Evolutionary conservation across 2,329 filamentous ascomycete species (phyloP).

Genomic region (Curvularia verruculosa): DNA sequence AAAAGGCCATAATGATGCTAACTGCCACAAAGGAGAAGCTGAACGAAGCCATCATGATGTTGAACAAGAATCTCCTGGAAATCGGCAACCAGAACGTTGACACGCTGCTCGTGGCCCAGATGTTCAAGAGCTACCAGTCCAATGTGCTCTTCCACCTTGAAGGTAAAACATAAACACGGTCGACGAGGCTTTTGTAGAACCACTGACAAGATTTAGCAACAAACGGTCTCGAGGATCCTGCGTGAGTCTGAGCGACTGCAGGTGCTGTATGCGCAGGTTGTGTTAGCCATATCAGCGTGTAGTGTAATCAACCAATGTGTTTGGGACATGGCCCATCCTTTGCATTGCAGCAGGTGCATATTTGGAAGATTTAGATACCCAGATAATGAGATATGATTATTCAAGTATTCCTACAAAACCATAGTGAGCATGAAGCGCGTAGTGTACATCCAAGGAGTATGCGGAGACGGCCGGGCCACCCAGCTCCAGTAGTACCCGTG

Average conservation of each 20-base stretch:
- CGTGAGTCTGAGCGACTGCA: constrained; percentile 51
- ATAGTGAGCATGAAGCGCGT: neutral
- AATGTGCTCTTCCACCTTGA: constrained; percentile 97
- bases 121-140: constrained; percentile 99
- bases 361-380: neutral
- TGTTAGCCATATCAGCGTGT: neutral
- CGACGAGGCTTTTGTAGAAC: neutral
- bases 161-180: constrained; percentile 63
- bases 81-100: constrained; percentile 99
- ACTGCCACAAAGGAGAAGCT: constrained; percentile 81
- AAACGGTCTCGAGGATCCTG: constrained; percentile 80
- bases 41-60: constrained; percentile 88
- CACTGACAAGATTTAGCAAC: constrained; percentile 63
- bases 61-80: constrained; percentile 93
- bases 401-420: neutral
- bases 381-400: constrained; percentile 10
- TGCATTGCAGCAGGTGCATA: neutral
- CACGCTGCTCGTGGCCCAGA: constrained; percentile 94
- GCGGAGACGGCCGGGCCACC: constrained; percentile 33
- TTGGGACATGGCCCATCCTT: neutral
- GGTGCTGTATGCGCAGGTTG: neutral
- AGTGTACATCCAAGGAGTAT: constrained; percentile 1
- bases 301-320: neutral
- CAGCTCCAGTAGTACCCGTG: constrained; percentile 11
- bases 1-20: constrained; percentile 5